Percentiles rank a stretch among this genome's conserved stretches.
Evolutionary conservation across 2,329 filamentous ascomycete species (phyloP).

Genomic region (Fusarium algeriense): DNA sequence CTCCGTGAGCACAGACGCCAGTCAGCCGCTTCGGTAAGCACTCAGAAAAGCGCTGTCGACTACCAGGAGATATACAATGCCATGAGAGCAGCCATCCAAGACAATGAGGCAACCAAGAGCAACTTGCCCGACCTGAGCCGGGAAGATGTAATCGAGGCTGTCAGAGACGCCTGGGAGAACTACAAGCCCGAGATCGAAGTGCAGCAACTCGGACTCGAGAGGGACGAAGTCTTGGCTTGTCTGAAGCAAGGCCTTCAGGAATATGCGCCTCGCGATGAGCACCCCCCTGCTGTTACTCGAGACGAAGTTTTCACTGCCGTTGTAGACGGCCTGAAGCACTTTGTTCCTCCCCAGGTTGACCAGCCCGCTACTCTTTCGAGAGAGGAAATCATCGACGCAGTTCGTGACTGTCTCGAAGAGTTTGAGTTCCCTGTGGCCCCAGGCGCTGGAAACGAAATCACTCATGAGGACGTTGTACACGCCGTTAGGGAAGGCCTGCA

Average conservation of each 20-base stretch:
- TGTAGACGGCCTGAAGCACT: conserved; percentile 86
- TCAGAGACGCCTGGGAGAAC: conserved; percentile 91
- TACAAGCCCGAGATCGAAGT: conserved; percentile 95
- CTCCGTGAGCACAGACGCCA: conserved; percentile 80
- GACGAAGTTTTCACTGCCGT: conserved; percentile 90
- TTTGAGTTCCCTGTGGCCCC: conserved; percentile 79
- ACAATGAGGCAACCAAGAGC: conserved; percentile 63
- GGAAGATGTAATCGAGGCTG: conserved; percentile 87
- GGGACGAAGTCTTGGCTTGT: conserved; percentile 89
- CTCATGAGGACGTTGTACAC: conserved; percentile 72
- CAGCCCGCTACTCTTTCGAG: conserved; percentile 77
- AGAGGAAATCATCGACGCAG: conserved; percentile 85
- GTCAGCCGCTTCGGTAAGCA: conserved; percentile 72
- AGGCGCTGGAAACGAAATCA: conserved; percentile 65
- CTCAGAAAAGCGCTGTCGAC: conserved; percentile 73
- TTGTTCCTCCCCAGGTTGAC: conserved; percentile 78
- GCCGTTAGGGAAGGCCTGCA: conserved; percentile 72
- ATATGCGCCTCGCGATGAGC: conserved; percentile 70
- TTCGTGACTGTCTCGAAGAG: conserved; percentile 87
- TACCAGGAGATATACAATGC: conserved; percentile 89
- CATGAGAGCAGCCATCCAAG: conserved; percentile 79
- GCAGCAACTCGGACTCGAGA: conserved; percentile 89
- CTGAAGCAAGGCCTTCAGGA: conserved; percentile 87
- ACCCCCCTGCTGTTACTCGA: conserved; percentile 73
- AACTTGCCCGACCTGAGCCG: conserved; percentile 67